These are phyloP conservation scores for Solioccasus polychromus DNA, from an alignment of 768 basidiomycete genomes.

Conservation along the genomic window DNA sequence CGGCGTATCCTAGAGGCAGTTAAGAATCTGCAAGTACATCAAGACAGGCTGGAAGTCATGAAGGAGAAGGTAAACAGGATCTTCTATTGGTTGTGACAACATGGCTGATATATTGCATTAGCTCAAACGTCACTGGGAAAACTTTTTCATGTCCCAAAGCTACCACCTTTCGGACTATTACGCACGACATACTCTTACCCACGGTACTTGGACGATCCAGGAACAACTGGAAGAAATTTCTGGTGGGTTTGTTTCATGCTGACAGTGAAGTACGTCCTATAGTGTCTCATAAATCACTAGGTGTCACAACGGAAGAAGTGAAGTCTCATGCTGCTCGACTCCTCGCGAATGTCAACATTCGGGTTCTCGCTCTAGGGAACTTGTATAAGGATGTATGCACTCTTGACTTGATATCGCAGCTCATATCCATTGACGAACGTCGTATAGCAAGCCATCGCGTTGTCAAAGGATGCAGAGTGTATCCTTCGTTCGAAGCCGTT, in stretches of 20 bases:
- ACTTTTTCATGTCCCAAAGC: conserved; percentile 84
- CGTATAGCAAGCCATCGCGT: conserved; percentile 67
- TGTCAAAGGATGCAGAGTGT: conserved; percentile 70
- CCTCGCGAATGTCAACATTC: conserved; percentile 62
- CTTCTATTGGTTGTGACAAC: neutral
- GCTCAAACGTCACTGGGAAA: conserved; percentile 78
- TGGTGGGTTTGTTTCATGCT: conserved; percentile 43
- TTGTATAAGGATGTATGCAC: conserved; percentile 71
- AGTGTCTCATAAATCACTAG: conserved; percentile 37
- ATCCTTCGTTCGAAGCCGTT: conserved; percentile 56
- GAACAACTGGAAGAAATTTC: conserved; percentile 76
- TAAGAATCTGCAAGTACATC: conserved; percentile 58
- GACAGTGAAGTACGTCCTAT: neutral
- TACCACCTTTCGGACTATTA: conserved; percentile 79
- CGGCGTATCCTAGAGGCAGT: conserved; percentile 69
- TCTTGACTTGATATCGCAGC: neutral
- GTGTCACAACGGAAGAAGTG: conserved; percentile 68
- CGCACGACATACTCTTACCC: conserved; percentile 64
- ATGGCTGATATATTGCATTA: conserved; percentile 28
- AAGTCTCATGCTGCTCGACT: conserved; percentile 56
- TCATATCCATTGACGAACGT: neutral
- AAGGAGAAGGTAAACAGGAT: conserved; percentile 68
- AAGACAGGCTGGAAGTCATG: conserved; percentile 75
- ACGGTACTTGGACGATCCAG: conserved; percentile 70
- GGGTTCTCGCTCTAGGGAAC: conserved; percentile 81